phyloP scores from a whole-genome alignment of 1,284 basidiomycete species.

The Omphalotus olearius region DNA sequence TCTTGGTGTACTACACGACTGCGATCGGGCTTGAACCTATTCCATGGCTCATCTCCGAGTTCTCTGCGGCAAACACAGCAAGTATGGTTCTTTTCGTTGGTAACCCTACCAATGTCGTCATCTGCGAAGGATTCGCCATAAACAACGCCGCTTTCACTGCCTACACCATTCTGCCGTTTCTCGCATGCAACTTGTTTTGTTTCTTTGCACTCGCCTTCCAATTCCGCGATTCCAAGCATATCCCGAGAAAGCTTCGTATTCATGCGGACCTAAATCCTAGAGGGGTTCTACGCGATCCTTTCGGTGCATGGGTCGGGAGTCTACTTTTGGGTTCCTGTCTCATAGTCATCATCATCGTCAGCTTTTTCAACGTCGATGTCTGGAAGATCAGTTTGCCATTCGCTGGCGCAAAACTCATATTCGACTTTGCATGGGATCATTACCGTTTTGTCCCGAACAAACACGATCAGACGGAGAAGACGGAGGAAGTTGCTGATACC shows the following conservation, averaged over 20 bases:
- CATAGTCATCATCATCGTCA: constrained; percentile 46
- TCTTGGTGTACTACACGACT: constrained; percentile 83
- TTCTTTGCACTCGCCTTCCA: constrained; percentile 51
- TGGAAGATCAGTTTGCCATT: constrained; percentile 90
- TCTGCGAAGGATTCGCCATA: constrained; percentile 60
- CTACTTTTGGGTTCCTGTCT: constrained; percentile 46
- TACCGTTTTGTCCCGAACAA: constrained; percentile 31
- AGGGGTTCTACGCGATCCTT: constrained; percentile 44
- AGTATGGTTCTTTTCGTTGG: constrained; percentile 65
- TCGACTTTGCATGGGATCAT: constrained; percentile 63
- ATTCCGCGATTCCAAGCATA: constrained; percentile 47
- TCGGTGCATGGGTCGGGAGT: constrained; percentile 49
- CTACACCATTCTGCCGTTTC: constrained; percentile 67
- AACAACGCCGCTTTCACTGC: constrained; percentile 67
- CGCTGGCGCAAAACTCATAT: constrained; percentile 66
- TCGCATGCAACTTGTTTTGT: constrained; percentile 54
- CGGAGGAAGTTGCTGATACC: constrained; percentile 4
- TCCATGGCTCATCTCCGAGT: constrained; percentile 53
- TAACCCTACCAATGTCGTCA: constrained; percentile 71
- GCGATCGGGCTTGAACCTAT: constrained; percentile 50
- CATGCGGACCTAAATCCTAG: constrained; percentile 37
- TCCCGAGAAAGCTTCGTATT: constrained; percentile 43
- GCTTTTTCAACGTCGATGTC: constrained; percentile 62
- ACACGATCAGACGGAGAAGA: constrained; percentile 4
- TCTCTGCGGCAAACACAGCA: constrained; percentile 79